A percentile compares a stretch with the other conserved stretches of the same genome.
These are phyloP conservation scores for Pholiota microspora DNA, from an alignment of 768 basidiomycete genomes.

Conservation along the genomic window DNA sequence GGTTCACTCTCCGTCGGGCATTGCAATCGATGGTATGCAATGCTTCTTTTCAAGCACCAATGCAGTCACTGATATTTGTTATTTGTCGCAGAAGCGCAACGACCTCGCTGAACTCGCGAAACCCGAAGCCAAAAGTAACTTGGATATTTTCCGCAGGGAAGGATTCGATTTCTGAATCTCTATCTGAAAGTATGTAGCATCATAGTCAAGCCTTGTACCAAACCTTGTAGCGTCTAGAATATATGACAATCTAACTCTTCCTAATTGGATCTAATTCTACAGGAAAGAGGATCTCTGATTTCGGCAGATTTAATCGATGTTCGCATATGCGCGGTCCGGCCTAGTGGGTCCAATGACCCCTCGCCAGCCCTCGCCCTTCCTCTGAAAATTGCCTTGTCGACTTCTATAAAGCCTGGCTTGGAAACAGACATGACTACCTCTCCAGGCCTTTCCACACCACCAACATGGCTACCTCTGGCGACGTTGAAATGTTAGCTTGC, in stretches of 20 bases:
- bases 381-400: not conserved
- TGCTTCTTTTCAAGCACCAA: not conserved
- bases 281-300: not conserved
- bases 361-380: too few relatives aligned
- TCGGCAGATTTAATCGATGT: not conserved
- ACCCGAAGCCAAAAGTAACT: conserved; percentile 54
- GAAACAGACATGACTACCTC: not conserved
- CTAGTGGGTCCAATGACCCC: conserved; percentile 2
- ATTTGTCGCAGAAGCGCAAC: conserved; percentile 56
- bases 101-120: conserved; percentile 81
- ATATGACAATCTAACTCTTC: conserved; percentile 18
- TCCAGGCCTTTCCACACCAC: not conserved
- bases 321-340: not conserved
- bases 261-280: conserved; percentile 23
- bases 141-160: conserved; percentile 74
- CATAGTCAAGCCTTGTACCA: not conserved
- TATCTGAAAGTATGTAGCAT: conserved; percentile 7
- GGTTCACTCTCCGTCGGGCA: conserved; percentile 85
- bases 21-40: conserved; percentile 74
- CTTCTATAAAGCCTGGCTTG: conserved; percentile 5
- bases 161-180: conserved; percentile 82
- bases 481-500: conserved; percentile 54
- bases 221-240: conserved; percentile 2
- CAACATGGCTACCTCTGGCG: conserved; percentile 44
- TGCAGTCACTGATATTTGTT: not conserved